These are phyloP conservation scores for Podospora pseudocomata DNA, from an alignment of 495 filamentous ascomycete genomes.

Conservation along the genomic window DNA sequence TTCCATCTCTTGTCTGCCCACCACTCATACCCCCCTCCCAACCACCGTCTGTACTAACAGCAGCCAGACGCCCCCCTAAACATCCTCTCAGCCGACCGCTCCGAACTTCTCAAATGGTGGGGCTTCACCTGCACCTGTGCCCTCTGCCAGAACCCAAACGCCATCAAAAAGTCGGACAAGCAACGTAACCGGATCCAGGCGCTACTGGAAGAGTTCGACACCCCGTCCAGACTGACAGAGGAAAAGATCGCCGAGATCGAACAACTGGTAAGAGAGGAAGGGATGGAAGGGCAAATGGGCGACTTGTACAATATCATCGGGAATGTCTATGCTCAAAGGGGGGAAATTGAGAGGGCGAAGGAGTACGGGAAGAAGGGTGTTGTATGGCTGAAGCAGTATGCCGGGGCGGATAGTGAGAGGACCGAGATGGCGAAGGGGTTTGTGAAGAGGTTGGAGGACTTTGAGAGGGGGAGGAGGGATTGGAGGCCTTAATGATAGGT, in stretches of 20 bases:
- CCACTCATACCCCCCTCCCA: background rate
- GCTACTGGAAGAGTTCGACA: constrained; percentile 23
- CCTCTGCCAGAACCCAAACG: constrained; percentile 20
- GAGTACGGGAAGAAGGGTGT: constrained; percentile 21
- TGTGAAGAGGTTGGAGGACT: constrained; percentile 16
- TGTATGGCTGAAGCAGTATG: constrained; percentile 22
- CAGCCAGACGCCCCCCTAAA: constrained; percentile 23
- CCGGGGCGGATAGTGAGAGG: constrained; percentile 29
- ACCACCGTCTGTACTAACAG: background rate
- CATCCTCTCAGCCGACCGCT: constrained; percentile 24
- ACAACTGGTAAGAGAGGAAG: constrained; percentile 24
- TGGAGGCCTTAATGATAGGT: background rate
- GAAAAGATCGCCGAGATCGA: constrained; percentile 23
- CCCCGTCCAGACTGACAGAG: constrained; percentile 17
- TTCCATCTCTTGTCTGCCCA: constrained; percentile 10
- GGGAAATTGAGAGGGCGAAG: constrained; percentile 18
- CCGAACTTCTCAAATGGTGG: constrained; percentile 27
- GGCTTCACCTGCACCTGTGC: constrained; percentile 35
- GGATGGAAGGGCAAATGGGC: constrained; percentile 27
- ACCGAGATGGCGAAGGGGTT: constrained; percentile 16
- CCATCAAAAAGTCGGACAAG: constrained; percentile 19
- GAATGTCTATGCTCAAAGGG: constrained; percentile 20
- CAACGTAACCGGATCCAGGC: constrained; percentile 25
- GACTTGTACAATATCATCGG: constrained; percentile 29
- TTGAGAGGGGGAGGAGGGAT: background rate